Evolutionary conservation across 2,329 filamentous ascomycete genomes (phyloP).

Genomic region (Fusarium concolor): DNA sequence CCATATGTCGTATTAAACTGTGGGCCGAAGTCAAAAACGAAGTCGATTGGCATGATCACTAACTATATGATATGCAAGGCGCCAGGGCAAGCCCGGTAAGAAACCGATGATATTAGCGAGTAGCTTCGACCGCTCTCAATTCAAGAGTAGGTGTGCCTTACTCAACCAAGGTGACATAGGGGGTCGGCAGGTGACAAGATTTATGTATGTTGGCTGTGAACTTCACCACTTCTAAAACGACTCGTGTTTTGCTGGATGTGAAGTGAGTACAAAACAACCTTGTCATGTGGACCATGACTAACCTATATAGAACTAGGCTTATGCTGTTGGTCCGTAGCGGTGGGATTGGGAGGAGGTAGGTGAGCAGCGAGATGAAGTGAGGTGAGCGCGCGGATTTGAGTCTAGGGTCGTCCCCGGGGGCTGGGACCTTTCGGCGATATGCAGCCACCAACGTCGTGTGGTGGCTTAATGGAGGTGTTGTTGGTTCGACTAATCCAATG

Average conservation of each 20-base stretch:
- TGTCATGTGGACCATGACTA: slow-evolving; percentile 17
- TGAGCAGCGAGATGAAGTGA: slow-evolving; percentile 24
- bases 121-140: background rate
- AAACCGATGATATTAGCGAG: background rate
- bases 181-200: slow-evolving; percentile 18
- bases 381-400: slow-evolving; percentile 15
- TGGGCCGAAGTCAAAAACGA: too few relatives aligned
- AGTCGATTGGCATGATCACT: background rate
- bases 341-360: slow-evolving; percentile 31
- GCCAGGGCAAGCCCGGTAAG: background rate
- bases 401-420: slow-evolving; percentile 43
- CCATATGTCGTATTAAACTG: background rate
- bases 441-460: slow-evolving; percentile 28
- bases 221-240: slow-evolving; percentile 21
- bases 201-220: slow-evolving; percentile 30
- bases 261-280: slow-evolving; percentile 17
- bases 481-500: slow-evolving; percentile 32
- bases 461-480: slow-evolving; percentile 16
- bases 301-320: slow-evolving; percentile 23
- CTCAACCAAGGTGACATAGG: slow-evolving; percentile 10
- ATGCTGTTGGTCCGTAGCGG: slow-evolving; percentile 41
- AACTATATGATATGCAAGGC: background rate
- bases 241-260: slow-evolving; percentile 35
- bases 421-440: slow-evolving; percentile 31
- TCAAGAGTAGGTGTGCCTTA: background rate